These are phyloP conservation scores for Hydnomerulius pinastri DNA, from an alignment of 768 basidiomycete species.

Conservation along the genomic window DNA sequence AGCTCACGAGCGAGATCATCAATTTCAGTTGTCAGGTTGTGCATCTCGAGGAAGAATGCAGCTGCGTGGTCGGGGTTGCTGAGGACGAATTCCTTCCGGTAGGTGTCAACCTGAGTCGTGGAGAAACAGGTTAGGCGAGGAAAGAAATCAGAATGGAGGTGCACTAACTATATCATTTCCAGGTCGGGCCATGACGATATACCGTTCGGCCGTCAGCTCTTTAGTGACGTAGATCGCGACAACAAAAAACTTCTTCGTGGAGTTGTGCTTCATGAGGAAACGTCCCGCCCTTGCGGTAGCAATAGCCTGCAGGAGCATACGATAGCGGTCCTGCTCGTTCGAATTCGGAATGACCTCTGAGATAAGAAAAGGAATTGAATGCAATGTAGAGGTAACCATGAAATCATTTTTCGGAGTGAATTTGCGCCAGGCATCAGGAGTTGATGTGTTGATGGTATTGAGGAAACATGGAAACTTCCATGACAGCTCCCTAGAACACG, in stretches of 20 bases:
- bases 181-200: not conserved
- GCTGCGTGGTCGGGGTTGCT: not conserved
- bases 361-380: not conserved
- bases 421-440: not conserved
- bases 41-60: not conserved
- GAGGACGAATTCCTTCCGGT: not conserved
- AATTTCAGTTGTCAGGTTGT: not conserved
- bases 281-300: not conserved
- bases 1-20: not conserved
- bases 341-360: not conserved
- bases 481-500: not conserved
- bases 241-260: not conserved
- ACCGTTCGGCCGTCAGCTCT: not conserved
- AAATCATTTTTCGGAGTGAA: not conserved
- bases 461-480: slow-evolving; percentile 1
- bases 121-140: not conserved
- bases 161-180: not conserved
- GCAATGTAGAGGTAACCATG: not conserved
- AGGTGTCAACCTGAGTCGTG: not conserved
- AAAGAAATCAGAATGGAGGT: not conserved
- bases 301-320: slow-evolving; percentile 2
- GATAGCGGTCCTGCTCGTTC: not conserved
- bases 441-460: no score
- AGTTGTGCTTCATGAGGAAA: not conserved
- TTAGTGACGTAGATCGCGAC: not conserved